Evolutionary conservation across 176 grass and related monocot genomes (phyloP), one percentile per base, ranked within the genome.

Genomic region (Oryza rufipogon): DNA sequence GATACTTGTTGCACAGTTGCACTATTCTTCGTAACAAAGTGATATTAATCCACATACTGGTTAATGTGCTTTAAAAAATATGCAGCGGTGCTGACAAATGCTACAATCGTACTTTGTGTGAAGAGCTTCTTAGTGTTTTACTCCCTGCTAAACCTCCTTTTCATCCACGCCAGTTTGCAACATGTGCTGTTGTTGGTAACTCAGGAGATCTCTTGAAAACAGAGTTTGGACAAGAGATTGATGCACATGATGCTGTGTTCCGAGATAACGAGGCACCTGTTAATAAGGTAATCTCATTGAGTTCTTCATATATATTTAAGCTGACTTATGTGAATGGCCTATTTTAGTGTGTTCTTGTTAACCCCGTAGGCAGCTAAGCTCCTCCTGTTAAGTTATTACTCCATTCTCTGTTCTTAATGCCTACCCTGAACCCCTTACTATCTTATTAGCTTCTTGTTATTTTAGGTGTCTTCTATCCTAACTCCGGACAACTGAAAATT

Each of bases 221-320:
- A 30, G 96, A 98, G 68, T 98, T 98, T 84, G 96, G 96, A 77
- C 80, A 75, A 88, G 96, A 98, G 70, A 95, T 98, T 86, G 96
- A 98, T 81, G 89, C 85, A 2, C 96, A 95, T 90, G 96, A 98
- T 76, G 96, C 96, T 68, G 91, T 98, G 39, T 94, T 98, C 90
- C 85, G 93, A n/a, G 96, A 98, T 51, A 98, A 98, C 44, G 96
- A 98, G 30, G 96, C 96, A 79, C 96, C 96, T 92, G 96, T 98
- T 70, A 98, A 94, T 86, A 54, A 94, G 89, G 96, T 98, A 90
- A 66, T 23, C 26, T 56, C 51, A 51, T 91, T 58, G 63, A 79
- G 38, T 70, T 71, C 16, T 71, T 78, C 66, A 32, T 74, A 68
- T 75, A 5, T 22, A 15, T 80, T 33, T 42, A 66, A 66, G 47